These are phyloP conservation scores for Eutrema yunnanense DNA, from an alignment of 345 rosid species.

Conservation along the genomic window DNA sequence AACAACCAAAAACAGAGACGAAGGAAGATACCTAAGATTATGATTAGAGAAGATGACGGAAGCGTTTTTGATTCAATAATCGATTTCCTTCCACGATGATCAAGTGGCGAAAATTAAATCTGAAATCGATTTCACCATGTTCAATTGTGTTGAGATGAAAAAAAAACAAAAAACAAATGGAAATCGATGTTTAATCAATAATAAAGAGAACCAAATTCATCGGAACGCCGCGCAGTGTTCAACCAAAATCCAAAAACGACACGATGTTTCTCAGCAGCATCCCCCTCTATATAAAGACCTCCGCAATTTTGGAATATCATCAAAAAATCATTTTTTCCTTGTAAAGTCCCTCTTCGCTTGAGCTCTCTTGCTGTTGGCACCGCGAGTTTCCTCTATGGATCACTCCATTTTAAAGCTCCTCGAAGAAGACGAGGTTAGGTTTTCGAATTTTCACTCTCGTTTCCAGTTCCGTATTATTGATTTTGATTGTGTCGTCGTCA, in stretches of 20 bases:
- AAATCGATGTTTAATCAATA: no score
- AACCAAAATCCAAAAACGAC: background rate
- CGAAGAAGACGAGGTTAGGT: slow-evolving; percentile 71
- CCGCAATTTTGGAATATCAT: background rate
- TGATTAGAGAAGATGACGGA: no score
- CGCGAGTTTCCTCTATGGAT: slow-evolving; percentile 35
- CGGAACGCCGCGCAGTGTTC: background rate
- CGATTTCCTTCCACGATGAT: no score
- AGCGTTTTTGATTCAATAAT: no score
- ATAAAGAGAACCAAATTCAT: background rate
- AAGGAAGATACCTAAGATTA: no score
- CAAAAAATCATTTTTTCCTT: background rate
- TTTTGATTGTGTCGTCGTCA: slow-evolving; percentile 13
- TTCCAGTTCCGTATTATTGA: background rate
- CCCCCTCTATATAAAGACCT: background rate
- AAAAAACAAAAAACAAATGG: no score
- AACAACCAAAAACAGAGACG: no score
- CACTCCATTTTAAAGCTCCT: slow-evolving; percentile 65
- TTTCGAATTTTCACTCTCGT: background rate
- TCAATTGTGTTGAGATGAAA: no score
- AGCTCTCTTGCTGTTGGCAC: background rate
- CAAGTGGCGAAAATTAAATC: no score
- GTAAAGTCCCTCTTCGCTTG: background rate
- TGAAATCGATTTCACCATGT: no score
- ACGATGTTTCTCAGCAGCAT: background rate